Evolutionary conservation across 768 basidiomycete genomes (phyloP).

Genomic region (Naganishia antarctica): DNA sequence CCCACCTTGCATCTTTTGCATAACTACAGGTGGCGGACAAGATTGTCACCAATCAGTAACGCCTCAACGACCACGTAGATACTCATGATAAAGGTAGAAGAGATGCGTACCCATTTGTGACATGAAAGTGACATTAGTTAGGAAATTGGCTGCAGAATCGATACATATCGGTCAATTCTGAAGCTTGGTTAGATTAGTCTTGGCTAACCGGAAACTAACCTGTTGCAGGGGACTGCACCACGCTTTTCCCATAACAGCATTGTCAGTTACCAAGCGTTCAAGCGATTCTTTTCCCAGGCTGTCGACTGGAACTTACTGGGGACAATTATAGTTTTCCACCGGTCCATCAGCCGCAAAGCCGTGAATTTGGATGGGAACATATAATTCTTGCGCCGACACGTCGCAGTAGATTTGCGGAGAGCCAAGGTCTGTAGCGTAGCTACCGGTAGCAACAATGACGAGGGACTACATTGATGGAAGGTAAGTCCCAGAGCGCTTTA

Average conservation of each 20-base stretch:
- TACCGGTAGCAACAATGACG: neutral
- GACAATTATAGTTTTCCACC: neutral
- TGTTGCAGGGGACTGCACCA: neutral
- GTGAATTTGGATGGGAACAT: neutral
- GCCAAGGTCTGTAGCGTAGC: neutral
- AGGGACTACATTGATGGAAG: neutral
- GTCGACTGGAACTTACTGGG: neutral
- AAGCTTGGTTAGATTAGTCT: no score
- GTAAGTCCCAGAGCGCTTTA: neutral
- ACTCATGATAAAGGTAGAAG: neutral
- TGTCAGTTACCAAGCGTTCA: no score
- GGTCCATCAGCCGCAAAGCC: neutral
- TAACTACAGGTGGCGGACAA: neutral
- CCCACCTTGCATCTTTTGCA: constrained; percentile 20
- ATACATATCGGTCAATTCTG: neutral
- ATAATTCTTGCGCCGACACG: constrained; percentile 6
- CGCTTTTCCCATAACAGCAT: neutral
- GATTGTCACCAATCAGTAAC: neutral
- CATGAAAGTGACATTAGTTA: constrained; percentile 12
- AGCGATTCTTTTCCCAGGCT: neutral
- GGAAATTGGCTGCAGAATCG: neutral
- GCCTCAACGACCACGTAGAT: neutral
- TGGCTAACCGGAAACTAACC: neutral
- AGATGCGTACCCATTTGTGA: constrained; percentile 2
- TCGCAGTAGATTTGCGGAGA: neutral